Evolutionary conservation across 805 yeast genomes (phyloP).

Genomic region (Suhomyces pyralidae): DNA sequence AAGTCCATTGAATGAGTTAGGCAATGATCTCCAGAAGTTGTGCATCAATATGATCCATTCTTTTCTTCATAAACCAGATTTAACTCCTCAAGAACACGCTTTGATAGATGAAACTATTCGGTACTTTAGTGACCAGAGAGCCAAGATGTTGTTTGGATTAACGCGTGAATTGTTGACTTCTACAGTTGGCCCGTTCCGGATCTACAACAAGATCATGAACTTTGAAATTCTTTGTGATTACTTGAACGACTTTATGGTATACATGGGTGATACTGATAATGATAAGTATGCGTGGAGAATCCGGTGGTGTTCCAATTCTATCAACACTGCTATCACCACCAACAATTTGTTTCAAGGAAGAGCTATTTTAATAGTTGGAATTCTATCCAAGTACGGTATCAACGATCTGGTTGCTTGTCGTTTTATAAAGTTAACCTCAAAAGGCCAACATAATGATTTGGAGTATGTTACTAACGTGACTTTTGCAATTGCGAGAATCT

Average conservation of each 20-base stretch:
- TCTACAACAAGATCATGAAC: slow-evolving; percentile 40
- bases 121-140: slow-evolving; percentile 57
- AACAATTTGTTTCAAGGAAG: slow-evolving; percentile 63
- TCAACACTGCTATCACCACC: slow-evolving; percentile 58
- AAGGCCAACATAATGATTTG: slow-evolving; percentile 17
- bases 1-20: slow-evolving; percentile 48
- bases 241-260: slow-evolving; percentile 50
- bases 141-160: slow-evolving; percentile 66
- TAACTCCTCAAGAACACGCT: slow-evolving; percentile 37
- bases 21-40: slow-evolving; percentile 59
- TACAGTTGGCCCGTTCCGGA: slow-evolving; percentile 32
- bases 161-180: slow-evolving; percentile 44
- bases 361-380: slow-evolving; percentile 67
- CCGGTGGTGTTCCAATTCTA: slow-evolving; percentile 62
- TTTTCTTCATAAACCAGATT: slow-evolving; percentile 52
- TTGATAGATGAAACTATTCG: slow-evolving; percentile 48
- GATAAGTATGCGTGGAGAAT: slow-evolving; percentile 56
- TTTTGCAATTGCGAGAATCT: slow-evolving; percentile 46
- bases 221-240: slow-evolving; percentile 60
- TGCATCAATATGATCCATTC: slow-evolving; percentile 69
- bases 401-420: slow-evolving; percentile 49
- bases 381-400: slow-evolving; percentile 60
- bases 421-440: slow-evolving; percentile 24
- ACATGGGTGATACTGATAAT: slow-evolving; percentile 41
- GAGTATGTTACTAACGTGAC: slow-evolving; percentile 38